These are phyloP conservation scores for Galeopsis tetrahit DNA, from an alignment of 257 asterid species.

Conservation along the genomic window DNA sequence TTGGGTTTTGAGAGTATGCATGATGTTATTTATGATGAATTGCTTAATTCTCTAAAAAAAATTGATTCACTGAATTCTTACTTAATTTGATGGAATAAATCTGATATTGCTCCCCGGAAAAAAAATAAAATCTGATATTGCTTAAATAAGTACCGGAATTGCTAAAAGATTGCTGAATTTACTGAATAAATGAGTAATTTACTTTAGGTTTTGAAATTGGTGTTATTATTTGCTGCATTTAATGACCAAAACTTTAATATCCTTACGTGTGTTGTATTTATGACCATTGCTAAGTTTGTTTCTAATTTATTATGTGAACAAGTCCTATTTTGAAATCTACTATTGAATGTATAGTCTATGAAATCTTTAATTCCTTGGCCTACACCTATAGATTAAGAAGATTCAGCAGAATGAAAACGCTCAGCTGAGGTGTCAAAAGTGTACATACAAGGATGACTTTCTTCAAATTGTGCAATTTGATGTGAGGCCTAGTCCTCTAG, in stretches of 20 bases:
- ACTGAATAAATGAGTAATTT: neutral
- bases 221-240: constrained; percentile 9
- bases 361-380: neutral
- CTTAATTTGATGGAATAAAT: neutral
- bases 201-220: neutral
- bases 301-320: constrained; percentile 1
- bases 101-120: too few species aligned
- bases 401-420: neutral
- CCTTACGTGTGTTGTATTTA: neutral
- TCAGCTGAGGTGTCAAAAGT: neutral
- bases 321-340: constrained; percentile 2
- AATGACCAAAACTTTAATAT: neutral
- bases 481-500: constrained; percentile 23
- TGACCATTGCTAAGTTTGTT: neutral
- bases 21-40: neutral
- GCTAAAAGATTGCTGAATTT: constrained; percentile 16
- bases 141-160: constrained; percentile 1
- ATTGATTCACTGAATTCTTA: neutral
- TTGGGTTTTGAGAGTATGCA: neutral
- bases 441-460: constrained; percentile 14
- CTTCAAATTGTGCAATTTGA: constrained; percentile 25
- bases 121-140: neutral
- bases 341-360: neutral
- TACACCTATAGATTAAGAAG: neutral
- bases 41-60: neutral